These are phyloP conservation scores for Glebionis coronaria DNA, from an alignment of 129 eudicot species.

Conservation along the genomic window DNA sequence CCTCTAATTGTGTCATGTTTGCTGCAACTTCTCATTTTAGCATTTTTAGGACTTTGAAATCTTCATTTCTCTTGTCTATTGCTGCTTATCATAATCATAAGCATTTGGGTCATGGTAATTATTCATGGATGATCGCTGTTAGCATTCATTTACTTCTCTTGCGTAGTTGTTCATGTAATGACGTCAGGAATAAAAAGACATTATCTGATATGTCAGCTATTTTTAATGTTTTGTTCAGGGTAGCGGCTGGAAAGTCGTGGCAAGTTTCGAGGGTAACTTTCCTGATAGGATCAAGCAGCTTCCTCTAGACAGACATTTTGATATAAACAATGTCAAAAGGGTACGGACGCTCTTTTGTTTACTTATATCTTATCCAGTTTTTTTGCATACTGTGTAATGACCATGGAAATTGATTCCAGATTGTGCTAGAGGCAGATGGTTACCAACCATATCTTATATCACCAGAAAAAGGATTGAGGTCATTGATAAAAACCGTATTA, in stretches of 20 bases:
- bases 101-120: slow-evolving; percentile 4
- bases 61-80: not conserved
- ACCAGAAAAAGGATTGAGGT: slow-evolving; percentile 97
- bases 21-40: no score
- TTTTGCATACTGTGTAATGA: slow-evolving; percentile 14
- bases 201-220: slow-evolving; percentile 10
- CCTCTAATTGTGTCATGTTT: not conserved
- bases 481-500: slow-evolving; percentile 76
- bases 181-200: slow-evolving; percentile 4
- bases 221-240: slow-evolving; percentile 49
- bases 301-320: slow-evolving; percentile 97
- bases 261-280: slow-evolving; percentile 93
- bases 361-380: not conserved
- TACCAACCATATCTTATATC: slow-evolving; percentile 99
- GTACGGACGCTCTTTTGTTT: slow-evolving; percentile 31
- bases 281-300: slow-evolving; percentile 96
- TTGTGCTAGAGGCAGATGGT: slow-evolving; percentile 99
- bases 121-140: slow-evolving; percentile 4
- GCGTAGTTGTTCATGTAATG: not conserved
- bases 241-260: slow-evolving; percentile 95
- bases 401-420: slow-evolving; percentile 43
- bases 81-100: not conserved
- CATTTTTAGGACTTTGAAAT: no score
- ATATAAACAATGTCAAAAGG: slow-evolving; percentile 94
- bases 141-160: not conserved